Base-by-base conservation (phyloP, 768 basidiomycete genomes). In the Xerocomellus chrysenteron region DNA sequence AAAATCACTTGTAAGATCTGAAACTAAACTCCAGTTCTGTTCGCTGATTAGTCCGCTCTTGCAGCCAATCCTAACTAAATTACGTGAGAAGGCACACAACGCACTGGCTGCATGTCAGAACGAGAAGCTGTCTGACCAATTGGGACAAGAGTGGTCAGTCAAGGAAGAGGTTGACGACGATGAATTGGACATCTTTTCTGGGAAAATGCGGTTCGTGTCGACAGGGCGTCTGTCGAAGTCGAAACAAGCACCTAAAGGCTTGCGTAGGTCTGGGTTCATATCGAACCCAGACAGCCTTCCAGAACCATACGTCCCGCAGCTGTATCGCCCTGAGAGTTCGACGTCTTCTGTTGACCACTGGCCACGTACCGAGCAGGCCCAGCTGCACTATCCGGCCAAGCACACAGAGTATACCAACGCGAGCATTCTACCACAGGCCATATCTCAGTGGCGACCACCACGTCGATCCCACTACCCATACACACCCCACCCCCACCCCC, bases 121-220 rank as follows among this genome's bases (percentile, higher is more conserved):
- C 24, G 79, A 79, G 40, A 65, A 74, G 8, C 51, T 67, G 0
- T 61, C 69, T 12, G 43, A 63, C 1, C 58, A 50, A 58, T 59
- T 54, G 66, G 75, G 81, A 7, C 65, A 78, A 19, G 69, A 77
- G 3, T 85, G 83, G 85, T 75, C 71, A 39, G 70, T 85, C 60
- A 79, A 82, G 50, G 73, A 78, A 54, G 82, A 83, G 47, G 77
- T 77, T 11, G 75, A 72, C 1, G 85, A 67, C 19, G 88, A 90
- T 55, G 88, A 87, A 58, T 74, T 90, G 5, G 75, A 82, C 0
- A 86, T 90, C 43, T 85, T 89, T 62, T 82, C 86, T 0, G 88
- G 88, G 5, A 81, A 82, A 55, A 86, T 82, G 0, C 77, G 82
- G 11, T 81, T 90, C 40, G 80, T 88, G 14, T 80, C 83, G 3